Evolutionary conservation across 495 filamentous ascomycete genomes (phyloP).

Genomic region (Schizothecium vesticola): DNA sequence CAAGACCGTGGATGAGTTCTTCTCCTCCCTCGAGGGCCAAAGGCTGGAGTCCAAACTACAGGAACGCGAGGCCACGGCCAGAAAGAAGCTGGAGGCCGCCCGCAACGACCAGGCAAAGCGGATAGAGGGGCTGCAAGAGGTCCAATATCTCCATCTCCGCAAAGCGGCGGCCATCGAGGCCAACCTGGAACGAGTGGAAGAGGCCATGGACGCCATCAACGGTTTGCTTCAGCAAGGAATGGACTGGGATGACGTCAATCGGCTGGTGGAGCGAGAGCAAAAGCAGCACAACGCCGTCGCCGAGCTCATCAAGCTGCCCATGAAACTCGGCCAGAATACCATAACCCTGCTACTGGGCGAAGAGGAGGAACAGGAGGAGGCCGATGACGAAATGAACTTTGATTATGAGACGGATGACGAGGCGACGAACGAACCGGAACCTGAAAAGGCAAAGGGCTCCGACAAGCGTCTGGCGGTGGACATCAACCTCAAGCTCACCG

Average conservation of each 20-base stretch:
- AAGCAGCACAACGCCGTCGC: slow-evolving; percentile 76
- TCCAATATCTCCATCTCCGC: slow-evolving; percentile 75
- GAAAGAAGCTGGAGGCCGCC: slow-evolving; percentile 74
- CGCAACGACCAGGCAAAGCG: slow-evolving; percentile 76
- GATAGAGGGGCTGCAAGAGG: slow-evolving; percentile 71
- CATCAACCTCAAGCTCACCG: slow-evolving; percentile 72
- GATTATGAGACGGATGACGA: slow-evolving; percentile 64
- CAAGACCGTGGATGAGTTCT: slow-evolving; percentile 91
- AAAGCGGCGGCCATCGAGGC: slow-evolving; percentile 88
- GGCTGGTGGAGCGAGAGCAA: slow-evolving; percentile 82
- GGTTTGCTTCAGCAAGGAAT: slow-evolving; percentile 84
- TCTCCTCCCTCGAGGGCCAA: slow-evolving; percentile 91
- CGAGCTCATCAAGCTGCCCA: slow-evolving; percentile 75
- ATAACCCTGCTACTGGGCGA: slow-evolving; percentile 76
- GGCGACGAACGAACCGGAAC: slow-evolving; percentile 52
- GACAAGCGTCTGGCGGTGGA: slow-evolving; percentile 64
- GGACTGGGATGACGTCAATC: slow-evolving; percentile 92
- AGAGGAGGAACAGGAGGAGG: slow-evolving; percentile 51
- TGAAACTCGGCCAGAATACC: slow-evolving; percentile 85
- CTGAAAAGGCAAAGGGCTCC: slow-evolving; percentile 33
- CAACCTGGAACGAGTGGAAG: slow-evolving; percentile 81
- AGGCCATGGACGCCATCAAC: slow-evolving; percentile 87
- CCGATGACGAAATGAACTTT: slow-evolving; percentile 46
- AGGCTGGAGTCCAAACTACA: slow-evolving; percentile 77
- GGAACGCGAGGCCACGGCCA: slow-evolving; percentile 75